Base-by-base conservation (phyloP, 352 stramenopile species). In the Globisporangium splendens region DNA sequence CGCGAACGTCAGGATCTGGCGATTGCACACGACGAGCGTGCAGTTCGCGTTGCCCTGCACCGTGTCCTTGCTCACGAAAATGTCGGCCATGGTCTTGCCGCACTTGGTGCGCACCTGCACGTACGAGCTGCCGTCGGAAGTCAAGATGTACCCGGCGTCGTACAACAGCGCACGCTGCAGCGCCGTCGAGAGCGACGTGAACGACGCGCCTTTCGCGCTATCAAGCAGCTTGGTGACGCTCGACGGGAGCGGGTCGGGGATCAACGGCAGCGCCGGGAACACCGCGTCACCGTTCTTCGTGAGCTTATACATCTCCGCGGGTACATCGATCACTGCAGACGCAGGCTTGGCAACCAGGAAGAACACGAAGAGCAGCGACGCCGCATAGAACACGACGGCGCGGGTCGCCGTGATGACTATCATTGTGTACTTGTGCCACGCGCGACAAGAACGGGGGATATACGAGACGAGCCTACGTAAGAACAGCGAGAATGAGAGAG, bases 121-220 rank as follows among this genome's bases (percentile, higher is more conserved):
- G 8, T 83, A 61, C 14, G 59, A 46, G 21, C 56, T 50, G 6
- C 65, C 69, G 13, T 61, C 56, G 28, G 52, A 66, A 1, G 73
- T 72, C 59, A 75, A 61, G 13, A 88, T 65, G 3, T 86, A 63
- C 0, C 77, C 77, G 2, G 55, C 49, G 48, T 88, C 77, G 75
- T 75, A 88, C 35, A 88, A 56, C 46, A 88, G 44, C 20, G 77
- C 77, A 35, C 77, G 75, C 59, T 88, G 75, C 7, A 86, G 52
- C 15, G 68, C 66, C 17, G 69, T 61, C 1, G 77, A 79, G 6
- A 87, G 66, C 5, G 55, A 12, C 7, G 58, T 20, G 46, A 64
- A 64, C 24, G 18, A 35, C 5, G 31, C 46, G 5, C 18, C 41
- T 31, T 31, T 31, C 0, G 35, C 42, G n/a, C 20, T 20, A 20